A percentile compares a stretch with the other conserved stretches of the same genome.
These are phyloP conservation scores for Pythium grandisporangium DNA, from an alignment of 352 stramenopile genomes.

Conservation along the genomic window DNA sequence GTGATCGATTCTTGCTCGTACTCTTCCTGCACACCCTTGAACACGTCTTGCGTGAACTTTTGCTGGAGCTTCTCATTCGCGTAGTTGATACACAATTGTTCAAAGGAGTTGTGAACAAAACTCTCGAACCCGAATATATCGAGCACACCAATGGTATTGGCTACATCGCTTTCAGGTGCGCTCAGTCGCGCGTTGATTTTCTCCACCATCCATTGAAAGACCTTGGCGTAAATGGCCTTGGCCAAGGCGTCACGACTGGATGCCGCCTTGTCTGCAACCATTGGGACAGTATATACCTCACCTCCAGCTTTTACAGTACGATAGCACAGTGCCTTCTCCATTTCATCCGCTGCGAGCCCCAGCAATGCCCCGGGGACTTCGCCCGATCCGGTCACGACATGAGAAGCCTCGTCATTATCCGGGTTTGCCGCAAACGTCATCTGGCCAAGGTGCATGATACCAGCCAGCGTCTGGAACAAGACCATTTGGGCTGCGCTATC, in stretches of 20 bases:
- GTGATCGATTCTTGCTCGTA: constrained; percentile 59
- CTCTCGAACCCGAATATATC: constrained; percentile 90
- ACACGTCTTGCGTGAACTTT: constrained; percentile 75
- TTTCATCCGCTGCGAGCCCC: constrained; percentile 30
- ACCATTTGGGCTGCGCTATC: constrained; percentile 31
- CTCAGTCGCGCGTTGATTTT: constrained; percentile 75
- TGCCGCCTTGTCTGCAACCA: constrained; percentile 53
- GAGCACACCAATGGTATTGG: constrained; percentile 68
- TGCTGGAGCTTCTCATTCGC: constrained; percentile 91
- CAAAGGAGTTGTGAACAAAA: constrained; percentile 87
- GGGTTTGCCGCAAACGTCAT: constrained; percentile 30
- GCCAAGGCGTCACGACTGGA: constrained; percentile 89
- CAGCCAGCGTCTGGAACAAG: constrained; percentile 59
- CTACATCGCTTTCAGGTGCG: constrained; percentile 13
- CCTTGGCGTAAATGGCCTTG: constrained; percentile 91
- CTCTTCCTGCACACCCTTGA: constrained; percentile 56
- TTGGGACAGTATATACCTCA: constrained; percentile 53
- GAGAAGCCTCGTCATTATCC: constrained; percentile 51
- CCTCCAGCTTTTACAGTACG: constrained; percentile 64
- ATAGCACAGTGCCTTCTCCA: constrained; percentile 47
- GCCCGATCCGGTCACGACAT: constrained; percentile 24
- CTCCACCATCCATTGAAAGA: constrained; percentile 96
- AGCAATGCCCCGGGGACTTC: constrained; percentile 35
- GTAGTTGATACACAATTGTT: constrained; percentile 96
- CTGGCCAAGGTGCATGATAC: constrained; percentile 78